Percentiles rank a stretch among this genome's conserved stretches.
phyloP scores from a whole-genome alignment of 2,329 filamentous ascomycete genomes.

The Spiromastix sp. region DNA sequence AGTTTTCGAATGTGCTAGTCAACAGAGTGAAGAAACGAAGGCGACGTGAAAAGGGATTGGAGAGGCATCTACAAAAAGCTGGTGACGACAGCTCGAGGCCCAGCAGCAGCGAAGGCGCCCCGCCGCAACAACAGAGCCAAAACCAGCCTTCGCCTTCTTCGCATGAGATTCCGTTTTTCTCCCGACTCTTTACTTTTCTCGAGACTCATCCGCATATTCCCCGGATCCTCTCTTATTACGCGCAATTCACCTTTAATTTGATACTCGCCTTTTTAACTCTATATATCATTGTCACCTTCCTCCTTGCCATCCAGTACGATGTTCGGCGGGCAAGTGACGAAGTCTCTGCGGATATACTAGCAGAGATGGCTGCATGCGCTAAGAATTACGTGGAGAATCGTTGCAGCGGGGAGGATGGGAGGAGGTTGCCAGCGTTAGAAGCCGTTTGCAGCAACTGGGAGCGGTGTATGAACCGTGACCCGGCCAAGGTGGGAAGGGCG shows the following conservation, averaged over 20 bases:
- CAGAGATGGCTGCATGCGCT: conserved; percentile 63
- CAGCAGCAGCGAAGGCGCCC: conserved; percentile 24
- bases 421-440: conserved; percentile 61
- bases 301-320: conserved; percentile 62
- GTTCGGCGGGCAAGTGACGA: conserved; percentile 61
- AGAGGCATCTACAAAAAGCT: conserved; percentile 33
- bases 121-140: conserved; percentile 7
- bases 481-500: conserved; percentile 64
- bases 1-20: conserved; percentile 36
- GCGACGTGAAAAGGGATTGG: conserved; percentile 37
- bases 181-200: conserved; percentile 7
- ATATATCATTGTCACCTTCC: conserved; percentile 60
- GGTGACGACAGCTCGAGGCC: conserved; percentile 33
- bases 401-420: conserved; percentile 51
- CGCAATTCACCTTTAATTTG: conserved; percentile 47
- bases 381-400: conserved; percentile 65
- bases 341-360: conserved; percentile 57
- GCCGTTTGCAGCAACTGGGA: conserved; percentile 70
- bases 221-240: conserved; percentile 55
- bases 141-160: not conserved
- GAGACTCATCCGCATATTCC: conserved; percentile 45
- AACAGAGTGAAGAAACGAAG: conserved; percentile 40
- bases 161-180: conserved; percentile 19
- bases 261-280: conserved; percentile 38
- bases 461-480: conserved; percentile 76